These are phyloP conservation scores for Aphanocladium album DNA, from an alignment of 2,329 filamentous ascomycete species.

Conservation along the genomic window DNA sequence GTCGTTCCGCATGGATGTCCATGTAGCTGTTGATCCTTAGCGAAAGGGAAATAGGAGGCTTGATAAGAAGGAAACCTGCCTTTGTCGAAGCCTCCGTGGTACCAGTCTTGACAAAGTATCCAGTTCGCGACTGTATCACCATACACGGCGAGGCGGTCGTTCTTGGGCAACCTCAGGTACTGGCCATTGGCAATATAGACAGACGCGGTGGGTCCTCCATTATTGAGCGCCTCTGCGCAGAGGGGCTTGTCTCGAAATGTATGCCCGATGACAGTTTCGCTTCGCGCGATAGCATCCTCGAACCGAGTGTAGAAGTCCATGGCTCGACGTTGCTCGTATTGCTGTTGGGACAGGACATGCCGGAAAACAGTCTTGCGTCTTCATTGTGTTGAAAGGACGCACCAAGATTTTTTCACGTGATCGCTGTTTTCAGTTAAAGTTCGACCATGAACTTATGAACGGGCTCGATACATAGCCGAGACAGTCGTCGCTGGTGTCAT, in stretches of 20 bases:
- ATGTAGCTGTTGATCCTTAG: background rate
- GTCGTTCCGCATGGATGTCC: background rate
- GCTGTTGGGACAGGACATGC: too few species aligned
- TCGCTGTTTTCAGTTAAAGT: too few species aligned
- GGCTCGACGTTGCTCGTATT: background rate
- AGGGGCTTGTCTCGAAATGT: background rate
- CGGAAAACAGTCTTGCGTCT: too few species aligned
- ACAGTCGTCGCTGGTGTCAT: too few species aligned
- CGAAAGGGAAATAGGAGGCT: background rate
- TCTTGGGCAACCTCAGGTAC: background rate
- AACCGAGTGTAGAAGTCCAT: background rate
- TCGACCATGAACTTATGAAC: too few species aligned
- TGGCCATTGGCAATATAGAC: background rate
- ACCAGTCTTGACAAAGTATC: background rate
- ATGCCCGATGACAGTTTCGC: background rate
- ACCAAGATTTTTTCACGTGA: too few species aligned
- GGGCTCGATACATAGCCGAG: too few species aligned
- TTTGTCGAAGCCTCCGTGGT: background rate
- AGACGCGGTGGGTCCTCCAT: background rate
- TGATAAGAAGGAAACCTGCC: background rate
- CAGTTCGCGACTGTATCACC: background rate
- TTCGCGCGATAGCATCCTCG: background rate
- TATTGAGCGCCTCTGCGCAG: background rate
- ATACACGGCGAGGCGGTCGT: slow-evolving; percentile 2
- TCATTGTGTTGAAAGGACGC: too few species aligned